Evolutionary conservation across 2,329 filamentous ascomycete genomes (phyloP).

Genomic region (Furcasterigmium furcatum): DNA sequence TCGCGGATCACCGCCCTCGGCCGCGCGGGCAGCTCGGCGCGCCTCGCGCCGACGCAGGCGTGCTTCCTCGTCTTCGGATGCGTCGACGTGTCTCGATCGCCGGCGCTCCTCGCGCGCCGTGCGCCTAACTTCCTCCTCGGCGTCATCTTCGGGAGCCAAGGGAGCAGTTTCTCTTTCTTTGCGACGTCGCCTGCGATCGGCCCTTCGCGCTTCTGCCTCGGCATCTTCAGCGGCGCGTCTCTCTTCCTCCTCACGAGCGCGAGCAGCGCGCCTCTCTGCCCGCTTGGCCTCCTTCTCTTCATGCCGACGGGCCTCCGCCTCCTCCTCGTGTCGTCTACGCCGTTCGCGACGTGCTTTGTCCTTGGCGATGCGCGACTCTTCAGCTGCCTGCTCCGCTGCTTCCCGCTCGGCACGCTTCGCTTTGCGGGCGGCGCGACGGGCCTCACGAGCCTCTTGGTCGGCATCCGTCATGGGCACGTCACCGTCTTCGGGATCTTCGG

Average conservation of each 20-base stretch:
- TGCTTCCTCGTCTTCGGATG: slow-evolving; percentile 48
- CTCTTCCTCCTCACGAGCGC: slow-evolving; percentile 45
- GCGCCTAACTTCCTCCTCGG: slow-evolving; percentile 45
- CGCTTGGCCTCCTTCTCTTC: slow-evolving; percentile 59
- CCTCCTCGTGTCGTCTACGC: slow-evolving; percentile 52
- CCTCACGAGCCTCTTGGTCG: slow-evolving; percentile 46
- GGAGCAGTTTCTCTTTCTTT: slow-evolving; percentile 44
- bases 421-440: slow-evolving; percentile 59
- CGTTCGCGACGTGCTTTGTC: slow-evolving; percentile 55
- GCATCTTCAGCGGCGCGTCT: slow-evolving; percentile 38
- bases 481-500: slow-evolving; percentile 47
- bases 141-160: slow-evolving; percentile 38
- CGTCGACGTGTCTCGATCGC: slow-evolving; percentile 39
- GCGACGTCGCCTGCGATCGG: slow-evolving; percentile 46
- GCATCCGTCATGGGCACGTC: slow-evolving; percentile 47
- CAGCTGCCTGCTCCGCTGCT: slow-evolving; percentile 32
- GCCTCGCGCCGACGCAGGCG: slow-evolving; percentile 52
- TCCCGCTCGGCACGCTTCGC: slow-evolving; percentile 50
- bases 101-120: slow-evolving; percentile 44
- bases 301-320: slow-evolving; percentile 48
- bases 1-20: slow-evolving; percentile 32
- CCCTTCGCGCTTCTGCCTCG: slow-evolving; percentile 44
- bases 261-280: slow-evolving; percentile 48
- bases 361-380: slow-evolving; percentile 54
- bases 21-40: slow-evolving; percentile 38